Evolutionary conservation across 2,329 filamentous ascomycete species (phyloP).

Genomic region (Hymenoscyphus repandus): DNA sequence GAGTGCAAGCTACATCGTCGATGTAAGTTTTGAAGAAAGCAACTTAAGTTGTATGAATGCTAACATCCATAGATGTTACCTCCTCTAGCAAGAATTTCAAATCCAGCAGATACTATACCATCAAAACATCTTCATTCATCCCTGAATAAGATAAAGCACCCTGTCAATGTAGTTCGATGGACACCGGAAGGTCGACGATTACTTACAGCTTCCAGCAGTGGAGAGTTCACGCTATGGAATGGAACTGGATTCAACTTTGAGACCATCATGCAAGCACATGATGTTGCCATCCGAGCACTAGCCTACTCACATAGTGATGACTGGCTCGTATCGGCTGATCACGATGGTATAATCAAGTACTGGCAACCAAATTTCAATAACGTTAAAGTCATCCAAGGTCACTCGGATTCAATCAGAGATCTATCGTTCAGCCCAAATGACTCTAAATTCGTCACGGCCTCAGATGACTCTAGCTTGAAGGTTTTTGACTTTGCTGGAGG

Average conservation of each 20-base stretch:
- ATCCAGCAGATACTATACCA: conserved; percentile 80
- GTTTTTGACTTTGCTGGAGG: conserved; percentile 94
- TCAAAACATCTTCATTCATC: conserved; percentile 98
- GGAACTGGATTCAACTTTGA: conserved; percentile 99
- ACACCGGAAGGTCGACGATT: conserved; percentile 90
- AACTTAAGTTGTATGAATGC: background rate
- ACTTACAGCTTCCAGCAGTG: conserved; percentile 89
- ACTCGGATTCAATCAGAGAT: conserved; percentile 84
- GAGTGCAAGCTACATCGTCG: conserved; percentile 82
- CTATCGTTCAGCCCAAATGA: conserved; percentile 92
- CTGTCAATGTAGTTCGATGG: conserved; percentile 95
- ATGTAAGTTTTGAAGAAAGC: conserved; percentile 46
- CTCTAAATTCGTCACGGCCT: conserved; percentile 91
- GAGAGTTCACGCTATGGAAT: conserved; percentile 98
- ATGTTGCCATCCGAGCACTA: conserved; percentile 75
- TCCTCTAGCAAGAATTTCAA: conserved; percentile 67
- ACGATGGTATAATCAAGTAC: conserved; percentile 94
- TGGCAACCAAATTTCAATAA: conserved; percentile 99
- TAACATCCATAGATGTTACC: conserved; percentile 67
- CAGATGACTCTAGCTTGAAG: conserved; percentile 87
- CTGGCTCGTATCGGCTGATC: conserved; percentile 93
- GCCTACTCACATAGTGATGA: conserved; percentile 94
- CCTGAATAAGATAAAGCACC: conserved; percentile 95
- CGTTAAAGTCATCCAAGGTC: conserved; percentile 88
- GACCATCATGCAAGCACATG: conserved; percentile 97